Conservation (phyloP, 352 stramenopile species). For the Phytophthora cactorum region DNA sequence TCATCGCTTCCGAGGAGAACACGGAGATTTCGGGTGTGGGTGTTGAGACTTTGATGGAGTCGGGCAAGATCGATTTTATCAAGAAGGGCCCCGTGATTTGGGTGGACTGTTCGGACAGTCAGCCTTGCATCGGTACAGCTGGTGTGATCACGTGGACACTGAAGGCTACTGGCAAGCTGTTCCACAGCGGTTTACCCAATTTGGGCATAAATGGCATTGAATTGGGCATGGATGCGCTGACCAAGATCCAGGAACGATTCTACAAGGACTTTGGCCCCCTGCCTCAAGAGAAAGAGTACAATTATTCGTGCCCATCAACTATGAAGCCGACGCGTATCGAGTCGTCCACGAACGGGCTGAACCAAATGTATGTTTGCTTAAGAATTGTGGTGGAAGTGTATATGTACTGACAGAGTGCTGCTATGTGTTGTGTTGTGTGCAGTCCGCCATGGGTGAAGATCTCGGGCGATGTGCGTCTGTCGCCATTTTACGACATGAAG, state of each 20-base stretch:
- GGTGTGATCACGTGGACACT: slow-evolving; percentile 89
- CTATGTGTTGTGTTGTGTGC: background rate
- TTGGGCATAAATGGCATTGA: slow-evolving; percentile 92
- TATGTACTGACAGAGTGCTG: background rate
- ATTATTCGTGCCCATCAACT: slow-evolving; percentile 89
- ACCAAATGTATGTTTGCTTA: slow-evolving; percentile 79
- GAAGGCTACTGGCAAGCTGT: slow-evolving; percentile 92
- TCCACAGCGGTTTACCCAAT: slow-evolving; percentile 92
- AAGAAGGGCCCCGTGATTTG: slow-evolving; percentile 93
- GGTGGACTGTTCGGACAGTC: slow-evolving; percentile 92
- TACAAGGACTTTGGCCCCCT: slow-evolving; percentile 90
- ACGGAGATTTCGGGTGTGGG: slow-evolving; percentile 85
- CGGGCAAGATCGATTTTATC: slow-evolving; percentile 91
- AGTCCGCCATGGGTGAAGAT: slow-evolving; percentile 92
- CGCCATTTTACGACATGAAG: slow-evolving; percentile 93
- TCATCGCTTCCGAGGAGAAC: slow-evolving; percentile 92
- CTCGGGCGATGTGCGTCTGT: slow-evolving; percentile 90
- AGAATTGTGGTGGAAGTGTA: background rate
- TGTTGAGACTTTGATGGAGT: slow-evolving; percentile 89
- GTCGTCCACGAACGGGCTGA: slow-evolving; percentile 80
- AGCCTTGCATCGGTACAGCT: slow-evolving; percentile 93
- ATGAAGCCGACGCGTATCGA: slow-evolving; percentile 90
- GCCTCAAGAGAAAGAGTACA: slow-evolving; percentile 88
- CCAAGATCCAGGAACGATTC: slow-evolving; percentile 89
- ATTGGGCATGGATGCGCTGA: slow-evolving; percentile 86